phyloP scores from a whole-genome alignment of 2,329 filamentous ascomycete genomes.

The Paraphaeosphaeria sporulosa region DNA sequence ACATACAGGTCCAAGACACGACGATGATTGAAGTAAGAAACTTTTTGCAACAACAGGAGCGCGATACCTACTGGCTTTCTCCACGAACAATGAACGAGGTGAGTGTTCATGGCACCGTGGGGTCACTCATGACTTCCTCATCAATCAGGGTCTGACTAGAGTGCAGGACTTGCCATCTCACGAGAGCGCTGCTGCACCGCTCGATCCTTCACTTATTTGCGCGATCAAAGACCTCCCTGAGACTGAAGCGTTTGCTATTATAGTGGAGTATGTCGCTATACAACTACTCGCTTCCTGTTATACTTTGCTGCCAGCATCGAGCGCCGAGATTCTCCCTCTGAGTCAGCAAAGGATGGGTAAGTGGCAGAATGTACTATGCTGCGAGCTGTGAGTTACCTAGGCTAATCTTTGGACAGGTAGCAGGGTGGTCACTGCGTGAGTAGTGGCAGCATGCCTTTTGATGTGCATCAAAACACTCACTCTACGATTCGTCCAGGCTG shows the following conservation, averaged over 20 bases:
- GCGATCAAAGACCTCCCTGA: neutral
- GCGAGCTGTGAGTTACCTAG: too few relatives aligned
- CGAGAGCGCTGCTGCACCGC: conserved; percentile 14
- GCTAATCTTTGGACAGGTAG: too few relatives aligned
- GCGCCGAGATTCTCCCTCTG: conserved; percentile 11
- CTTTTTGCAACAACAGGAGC: conserved; percentile 24
- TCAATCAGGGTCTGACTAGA: neutral
- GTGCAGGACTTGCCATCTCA: neutral
- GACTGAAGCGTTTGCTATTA: conserved; percentile 17
- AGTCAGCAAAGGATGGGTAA: neutral
- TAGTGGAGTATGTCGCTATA: conserved; percentile 30
- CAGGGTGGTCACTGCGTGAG: neutral
- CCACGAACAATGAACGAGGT: conserved; percentile 12
- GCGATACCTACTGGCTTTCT: conserved; percentile 24
- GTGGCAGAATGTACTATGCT: too few relatives aligned
- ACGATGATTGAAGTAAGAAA: conserved; percentile 29
- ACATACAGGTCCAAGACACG: conserved; percentile 17
- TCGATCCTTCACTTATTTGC: neutral
- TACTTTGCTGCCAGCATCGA: conserved; percentile 24
- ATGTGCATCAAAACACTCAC: neutral
- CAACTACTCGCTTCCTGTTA: conserved; percentile 37
- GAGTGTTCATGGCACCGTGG: neutral
- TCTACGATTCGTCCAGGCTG: conserved; percentile 23
- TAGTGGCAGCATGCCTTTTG: neutral
- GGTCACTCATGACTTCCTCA: too few relatives aligned